These are phyloP conservation scores for Cercophora sp. DNA, from an alignment of 495 filamentous ascomycete species.

Conservation along the genomic window DNA sequence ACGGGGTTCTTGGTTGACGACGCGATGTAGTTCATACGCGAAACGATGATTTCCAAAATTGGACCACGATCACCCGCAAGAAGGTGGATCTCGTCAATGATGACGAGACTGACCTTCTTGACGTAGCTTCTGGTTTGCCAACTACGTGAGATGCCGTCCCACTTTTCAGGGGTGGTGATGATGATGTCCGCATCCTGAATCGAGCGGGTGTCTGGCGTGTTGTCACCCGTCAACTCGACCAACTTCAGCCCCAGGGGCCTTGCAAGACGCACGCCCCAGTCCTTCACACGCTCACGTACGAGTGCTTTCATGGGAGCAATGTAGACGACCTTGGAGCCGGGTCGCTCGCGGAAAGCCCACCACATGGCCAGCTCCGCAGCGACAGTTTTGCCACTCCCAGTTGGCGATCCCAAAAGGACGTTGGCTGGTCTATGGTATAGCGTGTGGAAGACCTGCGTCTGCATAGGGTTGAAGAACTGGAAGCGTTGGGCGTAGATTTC, in stretches of 20 bases:
- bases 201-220: constrained; percentile 92
- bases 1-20: constrained; percentile 85
- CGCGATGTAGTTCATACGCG: constrained; percentile 98
- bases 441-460: constrained; percentile 95
- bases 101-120: constrained; percentile 88
- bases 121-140: constrained; percentile 98
- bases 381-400: constrained; percentile 94
- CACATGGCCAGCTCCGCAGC: constrained; percentile 98
- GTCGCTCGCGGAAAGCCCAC: constrained; percentile 96
- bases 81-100: constrained; percentile 98
- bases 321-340: constrained; percentile 96
- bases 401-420: constrained; percentile 93
- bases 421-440: constrained; percentile 89
- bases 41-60: constrained; percentile 98
- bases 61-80: constrained; percentile 93
- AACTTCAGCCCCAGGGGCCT: constrained; percentile 80
- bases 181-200: constrained; percentile 97
- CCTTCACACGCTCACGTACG: constrained; percentile 91
- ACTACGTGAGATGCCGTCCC: constrained; percentile 97
- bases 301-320: constrained; percentile 99
- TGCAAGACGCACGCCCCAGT: constrained; percentile 86
- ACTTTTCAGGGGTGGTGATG: constrained; percentile 97
- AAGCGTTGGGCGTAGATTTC: constrained; percentile 86
- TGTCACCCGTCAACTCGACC: constrained; percentile 96
- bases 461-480: constrained; percentile 98